phyloP scores from a whole-genome alignment of 306 rosid species.

The Malus domestica region DNA sequence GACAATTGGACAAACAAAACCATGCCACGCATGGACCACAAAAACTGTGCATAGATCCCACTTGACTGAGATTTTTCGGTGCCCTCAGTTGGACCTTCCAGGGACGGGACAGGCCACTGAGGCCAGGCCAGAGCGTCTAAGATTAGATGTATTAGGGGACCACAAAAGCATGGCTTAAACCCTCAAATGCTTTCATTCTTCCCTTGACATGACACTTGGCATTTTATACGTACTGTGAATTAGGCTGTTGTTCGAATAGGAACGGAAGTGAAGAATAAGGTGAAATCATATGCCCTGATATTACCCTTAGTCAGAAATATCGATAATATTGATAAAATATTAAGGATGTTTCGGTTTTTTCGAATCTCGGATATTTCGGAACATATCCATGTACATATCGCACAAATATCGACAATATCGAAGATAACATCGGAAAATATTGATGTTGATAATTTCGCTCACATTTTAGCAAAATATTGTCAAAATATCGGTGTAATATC shows the following conservation, averaged over 20 bases:
- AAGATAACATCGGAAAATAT: too few species aligned
- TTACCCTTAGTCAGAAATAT: too few species aligned
- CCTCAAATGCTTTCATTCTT: constrained; percentile 41
- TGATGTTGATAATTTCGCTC: too few species aligned
- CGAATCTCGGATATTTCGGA: too few species aligned
- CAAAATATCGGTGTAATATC: too few species aligned
- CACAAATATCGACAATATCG: too few species aligned
- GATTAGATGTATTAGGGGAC: constrained; percentile 21
- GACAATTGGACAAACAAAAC: not conserved
- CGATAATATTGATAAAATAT: too few species aligned
- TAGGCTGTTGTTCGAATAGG: not conserved
- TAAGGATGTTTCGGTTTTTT: too few species aligned
- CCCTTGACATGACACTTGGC: constrained; percentile 17
- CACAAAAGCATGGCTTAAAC: constrained; percentile 6
- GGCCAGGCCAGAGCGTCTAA: constrained; percentile 7
- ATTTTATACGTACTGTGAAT: not conserved
- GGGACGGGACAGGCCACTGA: not conserved
- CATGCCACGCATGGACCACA: not conserved
- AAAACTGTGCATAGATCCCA: constrained; percentile 4
- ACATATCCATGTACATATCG: too few species aligned
- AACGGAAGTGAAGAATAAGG: not conserved
- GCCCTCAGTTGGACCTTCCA: not conserved
- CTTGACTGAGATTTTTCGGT: constrained; percentile 6
- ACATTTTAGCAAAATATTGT: too few species aligned
- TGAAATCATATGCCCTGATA: not conserved